phyloP scores from a whole-genome alignment of 352 stramenopile genomes.

The Phytophthora boehmeriae region DNA sequence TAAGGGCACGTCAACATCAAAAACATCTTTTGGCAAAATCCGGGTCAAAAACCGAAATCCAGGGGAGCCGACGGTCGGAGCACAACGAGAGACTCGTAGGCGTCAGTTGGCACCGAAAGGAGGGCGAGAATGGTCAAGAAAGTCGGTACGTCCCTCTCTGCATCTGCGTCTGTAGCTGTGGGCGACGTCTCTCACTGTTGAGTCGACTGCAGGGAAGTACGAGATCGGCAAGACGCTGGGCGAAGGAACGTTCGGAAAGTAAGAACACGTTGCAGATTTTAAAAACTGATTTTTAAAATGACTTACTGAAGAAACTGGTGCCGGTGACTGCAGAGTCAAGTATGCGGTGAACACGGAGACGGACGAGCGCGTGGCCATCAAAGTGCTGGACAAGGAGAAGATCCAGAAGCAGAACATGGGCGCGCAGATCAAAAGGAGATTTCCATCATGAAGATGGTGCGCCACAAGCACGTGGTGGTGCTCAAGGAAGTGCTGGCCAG shows the following conservation, averaged over 20 bases:
- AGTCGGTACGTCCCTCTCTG: constrained; percentile 50
- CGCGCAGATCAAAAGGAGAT: constrained; percentile 99
- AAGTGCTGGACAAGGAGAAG: constrained; percentile 98
- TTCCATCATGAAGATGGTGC: constrained; percentile 98
- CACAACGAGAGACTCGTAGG: constrained; percentile 8
- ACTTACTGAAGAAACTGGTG: too few relatives aligned
- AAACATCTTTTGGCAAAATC: background rate
- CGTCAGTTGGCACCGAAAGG: too few relatives aligned
- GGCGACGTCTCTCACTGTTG: too few relatives aligned
- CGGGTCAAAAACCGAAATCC: constrained; percentile 9
- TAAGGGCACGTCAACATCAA: too few relatives aligned
- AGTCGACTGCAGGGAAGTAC: constrained; percentile 90
- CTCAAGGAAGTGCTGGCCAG: constrained; percentile 91
- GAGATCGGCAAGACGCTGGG: constrained; percentile 96
- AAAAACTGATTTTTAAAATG: too few relatives aligned
- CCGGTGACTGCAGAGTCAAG: constrained; percentile 94
- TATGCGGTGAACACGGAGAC: constrained; percentile 96
- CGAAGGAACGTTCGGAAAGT: constrained; percentile 97
- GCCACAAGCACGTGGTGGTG: constrained; percentile 89
- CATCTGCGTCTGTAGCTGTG: too few relatives aligned
- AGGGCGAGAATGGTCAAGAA: constrained; percentile 55
- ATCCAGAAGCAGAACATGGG: constrained; percentile 99
- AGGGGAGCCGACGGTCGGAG: constrained; percentile 16
- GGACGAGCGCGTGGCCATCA: constrained; percentile 96
- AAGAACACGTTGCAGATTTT: too few relatives aligned